Conservation (phyloP, 192 early-diverging fungal species). For the Borealophlyctis nickersoniae region DNA sequence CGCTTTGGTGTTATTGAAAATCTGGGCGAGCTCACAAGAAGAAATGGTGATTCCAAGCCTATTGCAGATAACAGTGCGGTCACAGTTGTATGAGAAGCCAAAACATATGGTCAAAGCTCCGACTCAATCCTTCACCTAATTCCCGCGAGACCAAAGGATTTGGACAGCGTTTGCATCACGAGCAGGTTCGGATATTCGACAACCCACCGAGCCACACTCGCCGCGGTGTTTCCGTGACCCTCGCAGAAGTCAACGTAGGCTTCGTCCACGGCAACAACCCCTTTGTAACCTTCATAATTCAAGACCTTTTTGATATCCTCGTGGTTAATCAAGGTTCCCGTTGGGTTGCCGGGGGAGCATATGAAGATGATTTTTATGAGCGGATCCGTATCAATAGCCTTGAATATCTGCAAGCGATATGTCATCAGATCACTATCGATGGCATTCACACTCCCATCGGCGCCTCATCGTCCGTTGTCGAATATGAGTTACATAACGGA, state of each 20-base stretch:
- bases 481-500: too few species aligned
- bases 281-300: constrained; percentile 58
- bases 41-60: constrained; percentile 85
- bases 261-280: constrained; percentile 97
- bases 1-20: constrained; percentile 97
- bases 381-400: constrained; percentile 62
- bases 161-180: constrained; percentile 97
- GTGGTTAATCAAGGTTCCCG: constrained; percentile 75
- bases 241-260: constrained; percentile 96
- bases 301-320: constrained; percentile 67
- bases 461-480: too few species aligned
- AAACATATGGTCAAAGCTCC: not conserved
- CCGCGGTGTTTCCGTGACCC: too few species aligned
- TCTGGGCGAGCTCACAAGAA: constrained; percentile 71
- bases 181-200: constrained; percentile 86
- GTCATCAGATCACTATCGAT: too few species aligned
- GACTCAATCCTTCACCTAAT: constrained; percentile 63
- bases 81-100: not conserved
- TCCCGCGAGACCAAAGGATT: constrained; percentile 97
- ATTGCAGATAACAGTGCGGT: too few species aligned
- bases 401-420: constrained; percentile 57
- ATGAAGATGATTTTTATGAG: constrained; percentile 89
- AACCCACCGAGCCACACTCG: constrained; percentile 76
- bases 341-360: constrained; percentile 99
- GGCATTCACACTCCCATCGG: too few species aligned